Base-by-base conservation (phyloP, 108 stramenopile species). In the Pseudonitzschia delicatissima region DNA sequence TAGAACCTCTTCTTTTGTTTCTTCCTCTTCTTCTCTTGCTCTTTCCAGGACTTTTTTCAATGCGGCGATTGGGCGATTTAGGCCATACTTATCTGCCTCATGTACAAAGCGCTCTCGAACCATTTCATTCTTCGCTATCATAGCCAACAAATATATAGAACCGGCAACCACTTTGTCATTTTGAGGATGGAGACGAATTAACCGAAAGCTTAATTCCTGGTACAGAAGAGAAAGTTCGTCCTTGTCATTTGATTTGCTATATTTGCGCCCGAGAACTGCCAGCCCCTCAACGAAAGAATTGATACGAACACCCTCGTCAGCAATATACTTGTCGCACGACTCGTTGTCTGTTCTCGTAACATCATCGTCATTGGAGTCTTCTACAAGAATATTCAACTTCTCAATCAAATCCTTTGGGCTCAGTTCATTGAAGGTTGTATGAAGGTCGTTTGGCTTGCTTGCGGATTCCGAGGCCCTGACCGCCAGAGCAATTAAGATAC, bases 131-230 rank as follows among this genome's bases (percentile, higher is more conserved):
- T 80, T 80, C 18, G 81, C 81, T 23, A 82, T 55, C 42, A 86
- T 44, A 17, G 98, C 97, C 26, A 98, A 63, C 20, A 99, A 81
- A n/a, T 90, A 83, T 72, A 97, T 87, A 4, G 95, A 88, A 15
- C 93, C 92, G 7, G 85, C 83, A 62, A 99, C 94, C 13, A 96
- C 79, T 28, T 95, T 88, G 60, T 96, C 94, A 33, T 78, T 83
- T 12, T 63, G 28, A n/a, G 73, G 69, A 64, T 50, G 71, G 3
- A 67, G 25, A 31, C 73, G 66, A 13, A 79, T 51, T 8, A 66
- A 62, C 18, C 62, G 23, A 33, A 68, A 83, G 0, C 69, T 72
- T 0, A 75, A 69, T 49, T 79, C 64, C 59, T 79, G 82, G 60
- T 76, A 73, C 18, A 65, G 5, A 4, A 79, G 34, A 26, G 72